A percentile compares a stretch with the other conserved stretches of the same genome.
Conservation (phyloP, 257 asterid genomes). For the Perilla frutescens region DNA sequence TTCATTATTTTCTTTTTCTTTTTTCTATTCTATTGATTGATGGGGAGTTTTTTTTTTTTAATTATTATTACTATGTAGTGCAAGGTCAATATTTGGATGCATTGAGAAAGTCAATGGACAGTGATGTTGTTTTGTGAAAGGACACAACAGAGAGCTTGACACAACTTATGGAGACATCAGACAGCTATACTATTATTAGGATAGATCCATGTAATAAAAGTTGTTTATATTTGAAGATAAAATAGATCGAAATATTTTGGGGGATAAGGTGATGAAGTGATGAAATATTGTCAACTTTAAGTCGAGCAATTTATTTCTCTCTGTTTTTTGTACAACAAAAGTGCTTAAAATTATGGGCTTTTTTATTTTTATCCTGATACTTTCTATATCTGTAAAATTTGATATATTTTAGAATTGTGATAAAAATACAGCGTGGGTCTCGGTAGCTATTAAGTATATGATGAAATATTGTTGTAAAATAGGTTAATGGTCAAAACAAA, state of each 20-base stretch:
- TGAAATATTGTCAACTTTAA: too few relatives aligned
- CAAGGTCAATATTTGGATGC: conserved; percentile 26
- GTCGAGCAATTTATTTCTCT: too few relatives aligned
- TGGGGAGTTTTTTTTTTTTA: not conserved
- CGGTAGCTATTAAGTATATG: too few relatives aligned
- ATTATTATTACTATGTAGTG: not conserved
- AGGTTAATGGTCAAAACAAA: too few relatives aligned
- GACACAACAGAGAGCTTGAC: not conserved
- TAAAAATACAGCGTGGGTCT: too few relatives aligned
- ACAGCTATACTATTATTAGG: not conserved
- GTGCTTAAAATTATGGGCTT: too few relatives aligned
- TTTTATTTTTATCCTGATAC: too few relatives aligned
- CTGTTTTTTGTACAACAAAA: too few relatives aligned
- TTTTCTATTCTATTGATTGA: not conserved
- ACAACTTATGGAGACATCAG: conserved; percentile 20
- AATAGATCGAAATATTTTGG: not conserved
- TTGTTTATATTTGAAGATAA: not conserved
- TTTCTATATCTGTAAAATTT: too few relatives aligned
- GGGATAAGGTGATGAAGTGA: not conserved
- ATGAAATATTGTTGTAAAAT: too few relatives aligned
- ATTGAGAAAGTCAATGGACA: conserved; percentile 32
- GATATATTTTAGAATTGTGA: too few relatives aligned
- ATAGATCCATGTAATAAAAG: not conserved
- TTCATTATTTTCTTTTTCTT: not conserved
- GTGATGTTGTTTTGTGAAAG: not conserved